These are phyloP conservation scores for Leishmania braziliensis DNA, from an alignment of 208 protist genomes.

Conservation along the genomic window DNA sequence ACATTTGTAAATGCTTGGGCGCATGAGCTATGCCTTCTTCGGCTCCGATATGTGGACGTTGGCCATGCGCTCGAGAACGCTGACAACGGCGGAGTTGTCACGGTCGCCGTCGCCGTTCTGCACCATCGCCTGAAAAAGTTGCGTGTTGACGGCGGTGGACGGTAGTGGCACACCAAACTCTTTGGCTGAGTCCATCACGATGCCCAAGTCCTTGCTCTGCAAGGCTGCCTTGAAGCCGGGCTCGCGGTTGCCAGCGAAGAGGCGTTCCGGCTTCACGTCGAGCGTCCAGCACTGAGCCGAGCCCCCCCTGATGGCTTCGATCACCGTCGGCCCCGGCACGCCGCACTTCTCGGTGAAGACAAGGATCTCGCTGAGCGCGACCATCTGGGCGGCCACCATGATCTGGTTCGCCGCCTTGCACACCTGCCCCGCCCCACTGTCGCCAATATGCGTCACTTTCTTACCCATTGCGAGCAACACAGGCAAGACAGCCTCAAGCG, in stretches of 20 bases:
- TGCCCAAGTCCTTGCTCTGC: slow-evolving; percentile 95
- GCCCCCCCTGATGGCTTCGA: slow-evolving; percentile 89
- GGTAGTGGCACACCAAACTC: slow-evolving; percentile 91
- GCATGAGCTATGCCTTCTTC: slow-evolving; percentile 30
- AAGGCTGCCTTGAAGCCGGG: slow-evolving; percentile 96
- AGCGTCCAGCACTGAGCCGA: slow-evolving; percentile 94
- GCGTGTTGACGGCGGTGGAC: slow-evolving; percentile 86
- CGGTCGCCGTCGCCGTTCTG: slow-evolving; percentile 88
- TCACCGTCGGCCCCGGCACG: slow-evolving; percentile 79
- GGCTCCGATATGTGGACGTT: slow-evolving; percentile 83
- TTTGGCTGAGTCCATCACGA: slow-evolving; percentile 91
- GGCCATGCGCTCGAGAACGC: slow-evolving; percentile 91
- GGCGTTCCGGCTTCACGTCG: slow-evolving; percentile 89
- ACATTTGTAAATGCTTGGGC: not conserved
- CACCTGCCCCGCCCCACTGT: slow-evolving; percentile 92
- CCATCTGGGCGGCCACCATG: slow-evolving; percentile 94
- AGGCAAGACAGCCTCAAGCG: slow-evolving; percentile 67
- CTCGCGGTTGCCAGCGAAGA: slow-evolving; percentile 92
- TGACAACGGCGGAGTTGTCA: slow-evolving; percentile 94
- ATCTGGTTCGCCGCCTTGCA: slow-evolving; percentile 97
- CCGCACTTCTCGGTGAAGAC: slow-evolving; percentile 93
- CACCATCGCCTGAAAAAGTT: slow-evolving; percentile 93
- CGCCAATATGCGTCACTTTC: slow-evolving; percentile 88
- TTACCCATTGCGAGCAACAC: slow-evolving; percentile 86
- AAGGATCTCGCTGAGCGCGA: slow-evolving; percentile 94